Percentiles rank a stretch among this genome's conserved stretches.
phyloP scores from a whole-genome alignment of 192 early-diverging fungal species.

The Coemansia sp. region DNA sequence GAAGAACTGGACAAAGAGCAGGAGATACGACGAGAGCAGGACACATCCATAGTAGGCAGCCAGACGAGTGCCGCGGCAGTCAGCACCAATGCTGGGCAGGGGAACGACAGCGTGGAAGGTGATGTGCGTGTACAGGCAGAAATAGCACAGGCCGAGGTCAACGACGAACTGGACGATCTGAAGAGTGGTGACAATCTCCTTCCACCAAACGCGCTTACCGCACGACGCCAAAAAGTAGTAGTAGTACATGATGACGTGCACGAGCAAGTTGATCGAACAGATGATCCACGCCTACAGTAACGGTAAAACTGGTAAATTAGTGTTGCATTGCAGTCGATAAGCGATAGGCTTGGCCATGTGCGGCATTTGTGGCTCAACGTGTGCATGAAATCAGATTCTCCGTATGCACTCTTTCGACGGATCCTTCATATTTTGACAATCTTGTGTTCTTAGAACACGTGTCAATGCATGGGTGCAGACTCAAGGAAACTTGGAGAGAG shows the following conservation, averaged over 20 bases:
- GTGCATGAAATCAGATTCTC: background rate
- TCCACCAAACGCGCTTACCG: constrained; percentile 87
- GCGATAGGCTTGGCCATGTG: background rate
- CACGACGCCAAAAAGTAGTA: constrained; percentile 84
- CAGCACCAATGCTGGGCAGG: constrained; percentile 63
- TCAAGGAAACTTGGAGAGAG: background rate
- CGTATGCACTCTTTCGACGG: background rate
- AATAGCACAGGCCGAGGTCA: constrained; percentile 81
- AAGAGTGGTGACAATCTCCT: constrained; percentile 87
- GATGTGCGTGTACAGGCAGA: constrained; percentile 81
- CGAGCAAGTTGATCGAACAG: constrained; percentile 74
- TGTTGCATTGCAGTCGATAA: background rate
- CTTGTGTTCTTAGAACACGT: background rate
- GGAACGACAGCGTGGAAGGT: constrained; percentile 61
- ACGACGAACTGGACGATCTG: constrained; percentile 93
- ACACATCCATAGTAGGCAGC: constrained; percentile 79
- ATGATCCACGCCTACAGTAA: constrained; percentile 51
- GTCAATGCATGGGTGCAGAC: background rate
- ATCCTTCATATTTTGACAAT: background rate
- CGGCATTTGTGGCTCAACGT: background rate
- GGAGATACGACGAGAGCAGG: constrained; percentile 76
- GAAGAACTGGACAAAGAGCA: constrained; percentile 90
- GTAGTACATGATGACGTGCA: constrained; percentile 94
- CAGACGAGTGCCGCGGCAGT: constrained; percentile 72
- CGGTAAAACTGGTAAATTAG: background rate